Evolutionary conservation across 75 land plant genomes (phyloP).

Genomic region (Cunninghamia lanceolata): DNA sequence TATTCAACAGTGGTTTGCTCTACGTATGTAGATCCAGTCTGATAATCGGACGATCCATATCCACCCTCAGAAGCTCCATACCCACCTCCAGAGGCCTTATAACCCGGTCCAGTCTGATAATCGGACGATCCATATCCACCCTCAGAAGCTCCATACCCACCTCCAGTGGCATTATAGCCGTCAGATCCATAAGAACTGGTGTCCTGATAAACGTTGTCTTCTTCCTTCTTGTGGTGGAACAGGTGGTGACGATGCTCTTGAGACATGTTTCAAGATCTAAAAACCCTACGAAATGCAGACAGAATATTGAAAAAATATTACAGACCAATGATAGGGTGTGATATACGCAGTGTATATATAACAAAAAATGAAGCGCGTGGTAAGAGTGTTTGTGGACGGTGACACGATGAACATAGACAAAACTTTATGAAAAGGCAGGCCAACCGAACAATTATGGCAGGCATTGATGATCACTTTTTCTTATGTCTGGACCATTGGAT

Average conservation of each 20-base stretch:
- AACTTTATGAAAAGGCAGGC: too few species aligned
- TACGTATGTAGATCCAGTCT: not conserved
- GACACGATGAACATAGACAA: not conserved
- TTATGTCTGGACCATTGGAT: too few species aligned
- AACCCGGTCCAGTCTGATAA: not conserved
- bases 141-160: too few species aligned
- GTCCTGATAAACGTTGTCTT: not conserved
- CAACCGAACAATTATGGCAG: too few species aligned
- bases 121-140: not conserved
- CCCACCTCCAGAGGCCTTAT: not conserved
- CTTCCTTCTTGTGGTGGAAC: not conserved
- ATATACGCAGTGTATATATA: not conserved
- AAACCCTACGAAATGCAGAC: not conserved
- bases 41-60: not conserved
- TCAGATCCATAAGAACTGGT: not conserved
- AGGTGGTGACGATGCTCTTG: not conserved
- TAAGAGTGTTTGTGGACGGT: not conserved
- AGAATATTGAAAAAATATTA: not conserved
- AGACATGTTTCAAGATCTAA: not conserved
- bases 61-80: not conserved
- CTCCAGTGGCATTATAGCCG: not conserved
- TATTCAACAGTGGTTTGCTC: not conserved
- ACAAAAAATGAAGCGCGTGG: not conserved
- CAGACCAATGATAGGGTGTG: not conserved
- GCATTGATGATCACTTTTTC: too few species aligned